A percentile compares a stretch with the other conserved stretches of the same genome.
Evolutionary conservation across 2,329 filamentous ascomycete species (phyloP).

Genomic region (Xylaria hypoxylon): DNA sequence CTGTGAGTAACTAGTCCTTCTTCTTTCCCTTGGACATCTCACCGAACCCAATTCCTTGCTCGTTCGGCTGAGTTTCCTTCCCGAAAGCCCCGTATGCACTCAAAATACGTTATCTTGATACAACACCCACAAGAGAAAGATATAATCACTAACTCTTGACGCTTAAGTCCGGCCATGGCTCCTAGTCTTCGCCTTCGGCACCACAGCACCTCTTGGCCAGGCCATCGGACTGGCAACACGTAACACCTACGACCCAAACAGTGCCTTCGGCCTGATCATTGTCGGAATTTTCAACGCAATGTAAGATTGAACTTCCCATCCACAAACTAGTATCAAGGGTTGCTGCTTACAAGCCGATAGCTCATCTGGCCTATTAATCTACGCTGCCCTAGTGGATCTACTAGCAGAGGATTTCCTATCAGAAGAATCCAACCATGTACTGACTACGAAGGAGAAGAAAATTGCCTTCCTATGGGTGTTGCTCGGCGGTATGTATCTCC

Average conservation of each 20-base stretch:
- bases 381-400: slow-evolving; percentile 72
- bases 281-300: slow-evolving; percentile 75
- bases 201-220: slow-evolving; percentile 73
- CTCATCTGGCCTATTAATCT: slow-evolving; percentile 70
- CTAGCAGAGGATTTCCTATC: slow-evolving; percentile 74
- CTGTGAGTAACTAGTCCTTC: slow-evolving; percentile 32
- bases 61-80: not conserved
- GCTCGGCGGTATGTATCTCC: slow-evolving; percentile 58
- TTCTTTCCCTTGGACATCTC: not conserved
- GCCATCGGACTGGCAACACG: slow-evolving; percentile 70
- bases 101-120: not conserved
- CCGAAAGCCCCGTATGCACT: not conserved
- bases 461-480: slow-evolving; percentile 64
- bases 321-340: not conserved
- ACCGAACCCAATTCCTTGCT: not conserved
- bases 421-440: slow-evolving; percentile 61
- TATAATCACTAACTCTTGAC: not conserved
- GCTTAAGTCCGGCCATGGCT: slow-evolving; percentile 66
- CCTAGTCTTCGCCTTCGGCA: slow-evolving; percentile 71
- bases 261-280: slow-evolving; percentile 72
- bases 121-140: not conserved
- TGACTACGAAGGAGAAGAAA: slow-evolving; percentile 66
- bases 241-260: slow-evolving; percentile 70
- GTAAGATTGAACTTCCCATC: slow-evolving; percentile 52
- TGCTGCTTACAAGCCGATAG: slow-evolving; percentile 47